Conservation (phyloP, 345 rosid genomes). For the Eutrema heterophyllum region DNA sequence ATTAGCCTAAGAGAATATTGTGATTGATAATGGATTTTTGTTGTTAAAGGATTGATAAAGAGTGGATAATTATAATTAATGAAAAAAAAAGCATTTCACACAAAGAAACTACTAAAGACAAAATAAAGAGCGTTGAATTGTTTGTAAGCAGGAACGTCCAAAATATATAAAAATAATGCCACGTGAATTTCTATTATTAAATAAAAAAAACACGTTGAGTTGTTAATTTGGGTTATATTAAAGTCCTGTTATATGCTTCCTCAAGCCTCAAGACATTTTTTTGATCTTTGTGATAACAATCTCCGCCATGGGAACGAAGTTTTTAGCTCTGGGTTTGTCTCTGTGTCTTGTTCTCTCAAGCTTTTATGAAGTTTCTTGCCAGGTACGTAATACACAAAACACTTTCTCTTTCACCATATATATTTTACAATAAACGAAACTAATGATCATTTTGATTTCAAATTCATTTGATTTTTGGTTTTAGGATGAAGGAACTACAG, state of each 20-base stretch:
- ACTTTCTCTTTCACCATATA: not conserved
- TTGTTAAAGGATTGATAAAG: not conserved
- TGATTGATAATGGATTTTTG: no score
- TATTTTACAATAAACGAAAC: not conserved
- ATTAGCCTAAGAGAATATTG: not conserved
- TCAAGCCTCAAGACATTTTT: not conserved
- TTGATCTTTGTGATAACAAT: conserved; percentile 11
- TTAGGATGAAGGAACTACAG: conserved; percentile 27
- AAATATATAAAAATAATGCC: conserved; percentile 11
- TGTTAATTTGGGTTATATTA: not conserved
- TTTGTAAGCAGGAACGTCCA: not conserved
- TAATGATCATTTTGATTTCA: not conserved
- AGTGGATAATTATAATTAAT: not conserved
- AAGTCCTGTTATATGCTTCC: not conserved
- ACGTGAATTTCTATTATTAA: conserved; percentile 25
- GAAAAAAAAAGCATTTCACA: not conserved
- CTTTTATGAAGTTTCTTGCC: conserved; percentile 27
- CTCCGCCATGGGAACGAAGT: conserved; percentile 18
- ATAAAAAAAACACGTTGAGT: conserved; percentile 13
- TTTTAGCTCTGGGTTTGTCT: conserved; percentile 29
- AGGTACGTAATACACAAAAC: conserved; percentile 17
- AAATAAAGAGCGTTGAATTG: not conserved
- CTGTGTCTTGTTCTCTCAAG: conserved; percentile 19
- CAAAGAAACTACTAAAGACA: not conserved
- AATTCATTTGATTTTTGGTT: not conserved